Conservation (phyloP, 192 early-diverging fungal species). For the Rhizophagus clarus region DNA sequence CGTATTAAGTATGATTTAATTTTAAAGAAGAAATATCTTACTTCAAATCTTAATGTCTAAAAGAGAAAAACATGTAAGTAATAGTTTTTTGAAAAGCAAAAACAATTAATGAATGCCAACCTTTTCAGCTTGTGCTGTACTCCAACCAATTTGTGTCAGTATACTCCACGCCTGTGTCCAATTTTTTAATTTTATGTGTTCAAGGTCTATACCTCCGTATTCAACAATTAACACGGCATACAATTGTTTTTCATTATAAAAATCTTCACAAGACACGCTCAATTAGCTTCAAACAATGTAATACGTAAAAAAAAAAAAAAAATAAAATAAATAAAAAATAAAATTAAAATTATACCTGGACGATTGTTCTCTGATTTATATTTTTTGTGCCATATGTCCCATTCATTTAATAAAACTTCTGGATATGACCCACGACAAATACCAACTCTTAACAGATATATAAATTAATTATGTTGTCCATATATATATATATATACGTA, state of each 20-base stretch:
- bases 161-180: slow-evolving; percentile 70
- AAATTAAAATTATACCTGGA: slow-evolving; percentile 52
- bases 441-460: slow-evolving; percentile 53
- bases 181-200: slow-evolving; percentile 50
- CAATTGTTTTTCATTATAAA: slow-evolving; percentile 65
- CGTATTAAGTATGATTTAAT: neutral
- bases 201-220: slow-evolving; percentile 76
- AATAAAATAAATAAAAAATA: neutral
- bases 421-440: slow-evolving; percentile 75
- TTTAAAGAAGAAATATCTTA: neutral
- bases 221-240: slow-evolving; percentile 74
- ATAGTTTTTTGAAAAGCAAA: neutral
- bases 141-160: slow-evolving; percentile 64
- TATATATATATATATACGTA: neutral
- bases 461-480: slow-evolving; percentile 38
- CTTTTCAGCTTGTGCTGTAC: slow-evolving; percentile 61
- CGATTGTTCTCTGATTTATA: slow-evolving; percentile 72
- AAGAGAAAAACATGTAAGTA: neutral
- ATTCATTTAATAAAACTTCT: slow-evolving; percentile 60
- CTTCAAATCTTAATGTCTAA: slow-evolving; percentile 31
- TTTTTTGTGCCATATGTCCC: slow-evolving; percentile 69
- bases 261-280: slow-evolving; percentile 43
- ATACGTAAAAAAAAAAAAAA: neutral
- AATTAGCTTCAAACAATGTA: neutral
- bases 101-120: slow-evolving; percentile 24